phyloP scores from a whole-genome alignment of 2,329 filamentous ascomycete species.

The Cytospora leucostoma region DNA sequence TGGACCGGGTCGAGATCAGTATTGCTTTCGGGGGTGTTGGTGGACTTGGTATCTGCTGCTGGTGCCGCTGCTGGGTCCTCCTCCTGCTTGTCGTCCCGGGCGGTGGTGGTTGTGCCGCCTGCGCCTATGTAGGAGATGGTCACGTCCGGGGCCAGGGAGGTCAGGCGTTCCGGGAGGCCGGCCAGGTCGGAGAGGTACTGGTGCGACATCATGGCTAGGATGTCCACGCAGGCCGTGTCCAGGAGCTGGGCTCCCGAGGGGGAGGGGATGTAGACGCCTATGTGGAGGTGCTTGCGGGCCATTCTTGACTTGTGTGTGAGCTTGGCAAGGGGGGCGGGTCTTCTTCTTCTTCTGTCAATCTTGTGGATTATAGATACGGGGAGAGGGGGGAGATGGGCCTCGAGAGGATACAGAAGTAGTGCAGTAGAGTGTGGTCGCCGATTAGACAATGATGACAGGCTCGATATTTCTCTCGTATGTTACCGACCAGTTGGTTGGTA shows the following conservation, averaged over 20 bases:
- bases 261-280: conserved; percentile 54
- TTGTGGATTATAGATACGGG: no score
- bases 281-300: conserved; percentile 37
- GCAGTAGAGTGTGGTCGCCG: background rate
- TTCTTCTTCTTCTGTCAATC: no score
- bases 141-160: conserved; percentile 45
- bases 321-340: no score
- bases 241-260: conserved; percentile 45
- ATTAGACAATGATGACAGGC: background rate
- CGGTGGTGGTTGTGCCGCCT: conserved; percentile 1
- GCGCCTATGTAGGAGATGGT: conserved; percentile 50
- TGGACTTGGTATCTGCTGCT: background rate
- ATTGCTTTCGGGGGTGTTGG: conserved; percentile 16
- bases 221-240: conserved; percentile 53
- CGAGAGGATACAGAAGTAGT: background rate
- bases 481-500: background rate
- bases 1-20: conserved; percentile 40
- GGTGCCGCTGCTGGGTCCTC: background rate
- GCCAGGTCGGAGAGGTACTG: conserved; percentile 44
- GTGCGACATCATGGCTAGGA: conserved; percentile 49
- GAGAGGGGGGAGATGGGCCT: background rate
- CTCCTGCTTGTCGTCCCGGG: background rate
- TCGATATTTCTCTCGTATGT: background rate
- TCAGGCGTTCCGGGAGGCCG: conserved; percentile 41
- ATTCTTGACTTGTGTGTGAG: background rate